Percentiles rank a stretch among this genome's conserved stretches.
Conservation (phyloP, 306 rosid genomes). For the Prunus kanzakura region DNA sequence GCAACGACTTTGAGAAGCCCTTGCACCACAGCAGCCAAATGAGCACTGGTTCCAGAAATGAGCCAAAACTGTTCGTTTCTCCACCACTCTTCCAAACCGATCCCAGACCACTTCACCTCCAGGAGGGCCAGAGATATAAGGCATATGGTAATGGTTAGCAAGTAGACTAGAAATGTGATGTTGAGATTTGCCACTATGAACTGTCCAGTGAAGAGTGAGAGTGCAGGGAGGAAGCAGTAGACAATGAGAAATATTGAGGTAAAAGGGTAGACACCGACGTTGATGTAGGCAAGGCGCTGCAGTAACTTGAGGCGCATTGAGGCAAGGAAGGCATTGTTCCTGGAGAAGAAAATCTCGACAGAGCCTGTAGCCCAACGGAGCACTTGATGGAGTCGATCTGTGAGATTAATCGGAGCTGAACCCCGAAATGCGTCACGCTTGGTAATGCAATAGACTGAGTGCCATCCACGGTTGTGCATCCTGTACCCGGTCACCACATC, state of each 20-base stretch:
- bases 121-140: constrained; percentile 38
- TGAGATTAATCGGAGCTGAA: constrained; percentile 57
- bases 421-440: constrained; percentile 53
- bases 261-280: constrained; percentile 54
- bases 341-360: constrained; percentile 54
- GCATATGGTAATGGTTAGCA: constrained; percentile 39
- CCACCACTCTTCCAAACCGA: constrained; percentile 58
- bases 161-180: constrained; percentile 35
- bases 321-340: constrained; percentile 44
- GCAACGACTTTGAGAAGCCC: constrained; percentile 51
- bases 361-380: constrained; percentile 59
- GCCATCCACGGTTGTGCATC: constrained; percentile 62
- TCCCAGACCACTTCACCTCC: constrained; percentile 55
- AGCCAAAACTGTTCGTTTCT: constrained; percentile 60
- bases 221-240: constrained; percentile 61
- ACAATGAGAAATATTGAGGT: constrained; percentile 51
- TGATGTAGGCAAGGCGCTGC: constrained; percentile 46
- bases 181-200: constrained; percentile 40
- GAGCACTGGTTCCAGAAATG: constrained; percentile 53
- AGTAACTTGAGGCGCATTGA: constrained; percentile 35
- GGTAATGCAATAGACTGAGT: constrained; percentile 46
- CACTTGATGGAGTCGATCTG: constrained; percentile 58
- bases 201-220: constrained; percentile 47
- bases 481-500: constrained; percentile 57
- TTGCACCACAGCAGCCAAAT: constrained; percentile 50